Evolutionary conservation across 176 grass and related monocot genomes (phyloP).

Genomic region (Avena eriantha): DNA sequence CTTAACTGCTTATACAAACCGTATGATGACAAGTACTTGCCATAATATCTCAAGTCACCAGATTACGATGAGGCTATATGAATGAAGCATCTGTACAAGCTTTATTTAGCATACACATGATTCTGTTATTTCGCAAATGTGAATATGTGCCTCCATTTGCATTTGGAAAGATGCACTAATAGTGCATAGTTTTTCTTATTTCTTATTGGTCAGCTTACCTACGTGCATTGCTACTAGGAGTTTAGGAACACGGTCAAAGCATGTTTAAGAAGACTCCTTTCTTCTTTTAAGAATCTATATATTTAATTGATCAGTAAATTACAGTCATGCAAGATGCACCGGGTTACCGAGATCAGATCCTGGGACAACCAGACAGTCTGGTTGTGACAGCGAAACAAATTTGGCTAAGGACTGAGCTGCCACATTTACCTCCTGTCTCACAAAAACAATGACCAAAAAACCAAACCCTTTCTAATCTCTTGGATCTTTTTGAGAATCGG

Average conservation of each 20-base stretch:
- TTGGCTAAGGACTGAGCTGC: not conserved
- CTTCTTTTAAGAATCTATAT: not conserved
- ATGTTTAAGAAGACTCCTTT: conserved; percentile 14
- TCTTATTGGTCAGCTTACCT: conserved; percentile 13
- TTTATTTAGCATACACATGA: not conserved
- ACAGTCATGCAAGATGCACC: not conserved
- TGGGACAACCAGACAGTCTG: not conserved
- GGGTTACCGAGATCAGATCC: not conserved
- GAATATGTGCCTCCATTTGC: not conserved
- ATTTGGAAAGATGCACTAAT: conserved; percentile 25
- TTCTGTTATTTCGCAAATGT: conserved; percentile 21
- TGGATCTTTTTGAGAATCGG: not conserved
- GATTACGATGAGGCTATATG: conserved; percentile 10
- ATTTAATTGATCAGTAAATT: not conserved
- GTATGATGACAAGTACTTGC: conserved; percentile 21
- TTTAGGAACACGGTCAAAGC: not conserved
- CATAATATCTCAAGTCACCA: conserved; percentile 23
- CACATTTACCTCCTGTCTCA: not conserved
- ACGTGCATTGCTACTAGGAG: not conserved
- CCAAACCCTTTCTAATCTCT: not conserved
- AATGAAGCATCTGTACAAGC: conserved; percentile 4
- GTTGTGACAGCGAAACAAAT: not conserved
- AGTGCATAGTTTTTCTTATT: conserved; percentile 13
- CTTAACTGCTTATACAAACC: conserved; percentile 26
- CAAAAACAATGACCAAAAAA: not conserved